These are phyloP conservation scores for Chalaropsis thielavioides DNA, from an alignment of 2,329 filamentous ascomycete species.

Conservation along the genomic window DNA sequence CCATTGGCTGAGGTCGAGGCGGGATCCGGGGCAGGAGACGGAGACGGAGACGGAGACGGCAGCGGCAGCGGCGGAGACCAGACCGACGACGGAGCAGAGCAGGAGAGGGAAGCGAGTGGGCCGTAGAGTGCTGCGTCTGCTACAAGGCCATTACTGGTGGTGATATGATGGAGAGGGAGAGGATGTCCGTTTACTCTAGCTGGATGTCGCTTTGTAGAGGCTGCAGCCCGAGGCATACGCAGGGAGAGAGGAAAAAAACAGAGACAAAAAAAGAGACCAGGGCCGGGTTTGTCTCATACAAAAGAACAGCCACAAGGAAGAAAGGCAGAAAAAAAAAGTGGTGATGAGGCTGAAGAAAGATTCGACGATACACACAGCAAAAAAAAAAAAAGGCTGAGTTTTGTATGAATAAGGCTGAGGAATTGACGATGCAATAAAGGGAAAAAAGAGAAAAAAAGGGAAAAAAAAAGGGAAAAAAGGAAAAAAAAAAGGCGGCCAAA, in stretches of 20 bases:
- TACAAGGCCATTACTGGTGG: slow-evolving; percentile 68
- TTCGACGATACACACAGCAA: not conserved
- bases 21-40: not conserved
- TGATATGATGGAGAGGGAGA: slow-evolving; percentile 43
- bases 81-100: not conserved
- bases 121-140: slow-evolving; percentile 26
- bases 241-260: not conserved
- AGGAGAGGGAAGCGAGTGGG: slow-evolving; percentile 26
- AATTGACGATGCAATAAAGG: not conserved
- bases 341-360: slow-evolving; percentile 1
- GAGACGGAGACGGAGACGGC: not conserved
- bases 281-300: not conserved
- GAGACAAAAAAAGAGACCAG: not conserved
- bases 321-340: not conserved
- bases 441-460: slow-evolving; percentile 4
- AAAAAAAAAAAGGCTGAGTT: not conserved
- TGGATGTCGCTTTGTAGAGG: slow-evolving; percentile 47
- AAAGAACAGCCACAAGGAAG: not conserved
- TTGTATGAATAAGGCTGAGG: not conserved
- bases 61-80: not conserved
- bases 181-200: slow-evolving; percentile 27
- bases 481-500: not conserved
- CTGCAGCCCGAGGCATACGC: slow-evolving; percentile 48
- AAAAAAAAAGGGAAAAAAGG: not conserved
- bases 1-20: slow-evolving; percentile 16